Evolutionary conservation across 371 early-diverging fungal genomes (phyloP).

Genomic region (Homolaphlyctis polyrhiza): DNA sequence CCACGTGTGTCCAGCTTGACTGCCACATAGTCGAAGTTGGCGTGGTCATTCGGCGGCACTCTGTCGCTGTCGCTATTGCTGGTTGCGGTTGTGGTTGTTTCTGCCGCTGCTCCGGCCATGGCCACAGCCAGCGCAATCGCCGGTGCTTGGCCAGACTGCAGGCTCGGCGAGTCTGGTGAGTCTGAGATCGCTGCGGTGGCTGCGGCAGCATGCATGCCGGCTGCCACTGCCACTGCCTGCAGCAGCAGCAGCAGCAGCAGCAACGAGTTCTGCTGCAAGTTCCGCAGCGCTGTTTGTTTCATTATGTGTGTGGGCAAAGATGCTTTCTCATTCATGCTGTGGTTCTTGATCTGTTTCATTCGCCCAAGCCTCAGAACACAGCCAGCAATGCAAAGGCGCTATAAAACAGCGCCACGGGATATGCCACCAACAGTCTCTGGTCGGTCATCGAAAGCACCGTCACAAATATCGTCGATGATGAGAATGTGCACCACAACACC

Average conservation of each 20-base stretch:
- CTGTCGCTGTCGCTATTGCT: background rate
- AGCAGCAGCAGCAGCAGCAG: background rate
- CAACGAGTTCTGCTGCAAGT: background rate
- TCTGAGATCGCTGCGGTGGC: background rate
- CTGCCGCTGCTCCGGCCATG: background rate
- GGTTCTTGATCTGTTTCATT: too few relatives aligned
- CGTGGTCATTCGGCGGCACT: slow-evolving; percentile 18
- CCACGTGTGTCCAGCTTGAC: slow-evolving; percentile 14
- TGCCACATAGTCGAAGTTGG: slow-evolving; percentile 36
- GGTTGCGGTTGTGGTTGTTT: background rate
- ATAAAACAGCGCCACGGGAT: slow-evolving; percentile 92
- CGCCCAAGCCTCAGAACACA: slow-evolving; percentile 66
- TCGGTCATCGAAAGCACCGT: slow-evolving; percentile 87
- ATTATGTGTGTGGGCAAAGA: too few relatives aligned
- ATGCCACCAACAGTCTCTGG: slow-evolving; percentile 91
- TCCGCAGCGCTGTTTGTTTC: background rate
- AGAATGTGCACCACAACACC: slow-evolving; percentile 91
- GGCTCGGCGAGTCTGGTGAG: background rate
- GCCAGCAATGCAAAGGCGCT: slow-evolving; percentile 93
- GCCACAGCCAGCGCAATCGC: background rate
- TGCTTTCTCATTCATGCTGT: too few relatives aligned
- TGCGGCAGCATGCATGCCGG: background rate
- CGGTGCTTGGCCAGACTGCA: background rate
- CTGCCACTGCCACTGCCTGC: background rate
- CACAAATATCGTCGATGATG: slow-evolving; percentile 93